phyloP scores from a whole-genome alignment of 768 basidiomycete genomes.

The Suillus fuscotomentosus region DNA sequence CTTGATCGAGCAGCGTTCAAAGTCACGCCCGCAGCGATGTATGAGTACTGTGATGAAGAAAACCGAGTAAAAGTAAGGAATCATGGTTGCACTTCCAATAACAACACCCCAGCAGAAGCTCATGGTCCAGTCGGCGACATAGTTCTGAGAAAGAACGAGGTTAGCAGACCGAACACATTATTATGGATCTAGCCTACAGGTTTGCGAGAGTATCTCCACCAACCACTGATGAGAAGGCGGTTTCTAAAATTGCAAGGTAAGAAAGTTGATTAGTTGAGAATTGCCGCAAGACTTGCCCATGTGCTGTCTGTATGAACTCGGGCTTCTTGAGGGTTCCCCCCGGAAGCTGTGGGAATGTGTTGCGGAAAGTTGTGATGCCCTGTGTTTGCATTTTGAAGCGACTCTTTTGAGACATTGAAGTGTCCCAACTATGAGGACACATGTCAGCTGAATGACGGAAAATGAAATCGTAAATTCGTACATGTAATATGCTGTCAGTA shows the following conservation, averaged over 20 bases:
- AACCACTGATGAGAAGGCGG: slow-evolving; percentile 86
- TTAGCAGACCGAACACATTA: not conserved
- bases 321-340: slow-evolving; percentile 83
- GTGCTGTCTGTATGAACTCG: slow-evolving; percentile 87
- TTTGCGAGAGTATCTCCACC: slow-evolving; percentile 95
- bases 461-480: slow-evolving; percentile 24
- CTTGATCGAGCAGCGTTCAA: slow-evolving; percentile 89
- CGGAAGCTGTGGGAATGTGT: slow-evolving; percentile 93
- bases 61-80: slow-evolving; percentile 95
- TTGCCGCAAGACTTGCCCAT: slow-evolving; percentile 56
- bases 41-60: slow-evolving; percentile 94
- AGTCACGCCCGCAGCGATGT: slow-evolving; percentile 91
- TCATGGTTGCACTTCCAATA: slow-evolving; percentile 72
- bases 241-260: slow-evolving; percentile 48
- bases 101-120: slow-evolving; percentile 82
- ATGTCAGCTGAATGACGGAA: slow-evolving; percentile 5
- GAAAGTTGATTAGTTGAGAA: slow-evolving; percentile 3
- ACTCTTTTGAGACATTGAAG: slow-evolving; percentile 94
- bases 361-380: slow-evolving; percentile 80
- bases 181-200: slow-evolving; percentile 52
- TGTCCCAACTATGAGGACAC: slow-evolving; percentile 71
- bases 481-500: slow-evolving; percentile 87
- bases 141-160: slow-evolving; percentile 55
- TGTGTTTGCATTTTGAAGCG: slow-evolving; percentile 97
- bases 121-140: slow-evolving; percentile 91